A percentile compares a stretch with the other conserved stretches of the same genome.
These are phyloP conservation scores for Colletotrichum cuscutae DNA, from an alignment of 2,329 filamentous ascomycete species.

Conservation along the genomic window DNA sequence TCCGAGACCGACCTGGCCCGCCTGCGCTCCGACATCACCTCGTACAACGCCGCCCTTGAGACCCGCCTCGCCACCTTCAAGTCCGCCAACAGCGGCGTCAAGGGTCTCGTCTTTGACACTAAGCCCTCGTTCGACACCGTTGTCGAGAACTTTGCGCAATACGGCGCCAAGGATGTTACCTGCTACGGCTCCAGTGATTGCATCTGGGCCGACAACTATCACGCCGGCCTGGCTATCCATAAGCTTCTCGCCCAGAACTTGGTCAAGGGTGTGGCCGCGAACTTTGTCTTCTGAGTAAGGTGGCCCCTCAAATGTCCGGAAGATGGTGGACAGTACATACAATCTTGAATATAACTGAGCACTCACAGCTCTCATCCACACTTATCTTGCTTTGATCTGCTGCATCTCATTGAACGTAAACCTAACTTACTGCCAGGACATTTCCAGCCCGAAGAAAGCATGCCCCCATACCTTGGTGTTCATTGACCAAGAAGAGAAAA, in stretches of 20 bases:
- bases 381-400: neutral
- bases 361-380: neutral
- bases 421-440: neutral
- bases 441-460: neutral
- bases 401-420: neutral
- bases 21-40: conserved; percentile 42
- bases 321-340: neutral
- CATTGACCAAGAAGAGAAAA: no score
- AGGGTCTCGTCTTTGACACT: conserved; percentile 51
- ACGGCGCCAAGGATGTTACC: conserved; percentile 41
- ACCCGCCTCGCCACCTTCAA: conserved; percentile 45
- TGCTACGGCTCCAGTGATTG: conserved; percentile 55
- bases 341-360: neutral
- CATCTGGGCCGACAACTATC: conserved; percentile 57
- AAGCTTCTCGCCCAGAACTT: conserved; percentile 50
- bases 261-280: conserved; percentile 37
- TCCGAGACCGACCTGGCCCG: conserved; percentile 25
- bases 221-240: conserved; percentile 53
- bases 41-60: conserved; percentile 49
- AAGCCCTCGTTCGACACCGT: conserved; percentile 52
- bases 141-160: conserved; percentile 44
- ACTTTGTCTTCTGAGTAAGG: conserved; percentile 19
- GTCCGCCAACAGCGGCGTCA: conserved; percentile 45
- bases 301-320: no score
- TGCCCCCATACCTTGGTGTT: no score